Percentiles rank a stretch among this genome's conserved stretches.
Conservation (phyloP, 148 eudicot species). For the Spergularia bocconei region DNA sequence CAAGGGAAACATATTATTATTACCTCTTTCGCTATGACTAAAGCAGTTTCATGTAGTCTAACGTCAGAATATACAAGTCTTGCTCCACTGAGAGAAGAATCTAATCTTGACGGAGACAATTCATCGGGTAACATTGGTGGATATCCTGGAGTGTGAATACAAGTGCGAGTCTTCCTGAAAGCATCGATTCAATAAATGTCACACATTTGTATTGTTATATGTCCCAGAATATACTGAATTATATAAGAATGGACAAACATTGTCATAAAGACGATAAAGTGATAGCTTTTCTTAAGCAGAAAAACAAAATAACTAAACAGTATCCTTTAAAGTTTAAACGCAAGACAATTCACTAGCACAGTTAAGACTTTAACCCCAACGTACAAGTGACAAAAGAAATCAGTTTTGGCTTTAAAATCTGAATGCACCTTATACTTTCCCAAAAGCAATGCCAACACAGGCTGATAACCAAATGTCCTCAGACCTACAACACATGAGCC, state of each 20-base stretch:
- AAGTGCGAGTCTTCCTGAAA: conserved; percentile 91
- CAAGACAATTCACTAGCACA: background rate
- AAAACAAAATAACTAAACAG: background rate
- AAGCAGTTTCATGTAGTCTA: conserved; percentile 76
- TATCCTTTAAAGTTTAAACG: conserved; percentile 3
- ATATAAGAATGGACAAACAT: background rate
- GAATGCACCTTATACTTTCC: background rate
- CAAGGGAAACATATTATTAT: conserved; percentile 22
- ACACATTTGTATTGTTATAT: background rate
- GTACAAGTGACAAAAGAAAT: background rate
- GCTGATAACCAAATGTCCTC: too few relatives aligned
- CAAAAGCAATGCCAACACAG: too few relatives aligned
- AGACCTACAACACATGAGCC: too few relatives aligned
- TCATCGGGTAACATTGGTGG: conserved; percentile 92
- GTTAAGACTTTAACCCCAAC: background rate
- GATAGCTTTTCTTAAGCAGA: background rate
- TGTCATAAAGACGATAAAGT: background rate
- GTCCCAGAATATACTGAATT: background rate
- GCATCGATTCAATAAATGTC: conserved; percentile 10
- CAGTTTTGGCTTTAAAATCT: background rate
- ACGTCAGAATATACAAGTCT: conserved; percentile 73
- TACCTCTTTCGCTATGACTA: conserved; percentile 78
- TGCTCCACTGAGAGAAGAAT: conserved; percentile 59
- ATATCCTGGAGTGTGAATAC: conserved; percentile 88
- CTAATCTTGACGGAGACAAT: conserved; percentile 51